These are phyloP conservation scores for Malus hybrid DNA, from an alignment of 331 rosid species.

Conservation along the genomic window DNA sequence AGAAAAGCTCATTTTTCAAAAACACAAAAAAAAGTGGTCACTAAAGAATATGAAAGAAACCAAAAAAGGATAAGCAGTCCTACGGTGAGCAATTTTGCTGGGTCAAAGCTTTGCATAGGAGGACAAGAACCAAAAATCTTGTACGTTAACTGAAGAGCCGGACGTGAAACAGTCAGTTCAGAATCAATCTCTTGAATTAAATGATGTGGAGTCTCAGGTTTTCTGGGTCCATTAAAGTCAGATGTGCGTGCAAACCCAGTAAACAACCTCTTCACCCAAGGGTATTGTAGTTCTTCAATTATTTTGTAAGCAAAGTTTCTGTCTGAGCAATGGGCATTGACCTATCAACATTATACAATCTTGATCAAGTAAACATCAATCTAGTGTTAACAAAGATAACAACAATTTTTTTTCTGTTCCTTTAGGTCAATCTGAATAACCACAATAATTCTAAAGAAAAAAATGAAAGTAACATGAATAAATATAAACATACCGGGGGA, in stretches of 20 bases:
- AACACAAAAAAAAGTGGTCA: background rate
- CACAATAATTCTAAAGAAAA: background rate
- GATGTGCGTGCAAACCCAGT: constrained; percentile 94
- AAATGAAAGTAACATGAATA: constrained; percentile 7
- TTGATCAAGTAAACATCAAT: background rate
- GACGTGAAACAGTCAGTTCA: constrained; percentile 61
- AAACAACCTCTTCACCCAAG: constrained; percentile 87
- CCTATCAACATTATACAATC: constrained; percentile 37
- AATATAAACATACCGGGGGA: constrained; percentile 67
- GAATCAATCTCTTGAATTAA: constrained; percentile 87
- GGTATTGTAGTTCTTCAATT: constrained; percentile 75
- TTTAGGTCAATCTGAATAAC: background rate
- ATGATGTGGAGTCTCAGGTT: constrained; percentile 64
- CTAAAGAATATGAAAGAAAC: constrained; percentile 1
- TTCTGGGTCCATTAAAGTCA: constrained; percentile 82
- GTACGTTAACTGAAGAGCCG: constrained; percentile 86
- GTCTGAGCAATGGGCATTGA: constrained; percentile 75
- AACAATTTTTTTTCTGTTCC: background rate
- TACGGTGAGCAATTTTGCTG: constrained; percentile 95
- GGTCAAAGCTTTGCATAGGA: constrained; percentile 91
- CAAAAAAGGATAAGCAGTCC: constrained; percentile 17
- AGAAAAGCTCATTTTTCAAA: constrained; percentile 7
- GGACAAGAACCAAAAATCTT: constrained; percentile 90
- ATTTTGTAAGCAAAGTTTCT: constrained; percentile 71
- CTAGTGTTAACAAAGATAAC: background rate